These are phyloP conservation scores for Aspergillus indologenus DNA, from an alignment of 495 filamentous ascomycete genomes.

Conservation along the genomic window DNA sequence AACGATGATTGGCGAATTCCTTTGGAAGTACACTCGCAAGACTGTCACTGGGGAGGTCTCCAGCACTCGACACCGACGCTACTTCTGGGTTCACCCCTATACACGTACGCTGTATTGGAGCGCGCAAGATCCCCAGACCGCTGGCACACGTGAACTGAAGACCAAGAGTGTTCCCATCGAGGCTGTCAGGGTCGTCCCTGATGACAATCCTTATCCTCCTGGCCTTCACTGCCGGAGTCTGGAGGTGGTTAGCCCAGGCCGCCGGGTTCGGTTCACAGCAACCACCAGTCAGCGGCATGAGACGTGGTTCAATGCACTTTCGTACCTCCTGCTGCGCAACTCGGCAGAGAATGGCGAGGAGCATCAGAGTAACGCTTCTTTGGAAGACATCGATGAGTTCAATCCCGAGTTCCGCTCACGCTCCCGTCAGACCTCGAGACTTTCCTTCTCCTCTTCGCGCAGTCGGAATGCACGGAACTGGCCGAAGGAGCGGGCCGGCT, in stretches of 20 bases:
- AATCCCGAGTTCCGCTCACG: constrained; percentile 64
- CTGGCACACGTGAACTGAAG: constrained; percentile 71
- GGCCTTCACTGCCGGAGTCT: constrained; percentile 92
- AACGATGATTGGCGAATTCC: constrained; percentile 98
- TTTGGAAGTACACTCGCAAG: constrained; percentile 98
- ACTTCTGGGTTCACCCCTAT: constrained; percentile 99
- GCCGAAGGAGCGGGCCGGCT: constrained; percentile 49
- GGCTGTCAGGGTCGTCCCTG: constrained; percentile 85
- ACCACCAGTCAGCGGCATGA: constrained; percentile 91
- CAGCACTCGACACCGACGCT: constrained; percentile 81
- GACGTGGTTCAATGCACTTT: constrained; percentile 97
- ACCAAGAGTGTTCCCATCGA: constrained; percentile 96
- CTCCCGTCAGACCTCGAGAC: constrained; percentile 54
- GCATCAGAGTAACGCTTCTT: constrained; percentile 57
- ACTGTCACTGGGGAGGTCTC: constrained; percentile 83
- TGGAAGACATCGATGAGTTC: constrained; percentile 86
- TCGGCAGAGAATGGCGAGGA: constrained; percentile 56
- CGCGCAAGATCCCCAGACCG: constrained; percentile 77
- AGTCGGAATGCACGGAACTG: constrained; percentile 62
- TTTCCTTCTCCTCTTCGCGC: constrained; percentile 79
- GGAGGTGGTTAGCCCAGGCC: constrained; percentile 83
- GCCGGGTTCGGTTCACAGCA: constrained; percentile 88
- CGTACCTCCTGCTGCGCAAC: constrained; percentile 82
- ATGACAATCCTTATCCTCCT: constrained; percentile 94
- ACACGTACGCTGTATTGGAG: constrained; percentile 97